Conservation (phyloP, 2,329 filamentous ascomycete species). For the Aspergillus transmontanensis region DNA sequence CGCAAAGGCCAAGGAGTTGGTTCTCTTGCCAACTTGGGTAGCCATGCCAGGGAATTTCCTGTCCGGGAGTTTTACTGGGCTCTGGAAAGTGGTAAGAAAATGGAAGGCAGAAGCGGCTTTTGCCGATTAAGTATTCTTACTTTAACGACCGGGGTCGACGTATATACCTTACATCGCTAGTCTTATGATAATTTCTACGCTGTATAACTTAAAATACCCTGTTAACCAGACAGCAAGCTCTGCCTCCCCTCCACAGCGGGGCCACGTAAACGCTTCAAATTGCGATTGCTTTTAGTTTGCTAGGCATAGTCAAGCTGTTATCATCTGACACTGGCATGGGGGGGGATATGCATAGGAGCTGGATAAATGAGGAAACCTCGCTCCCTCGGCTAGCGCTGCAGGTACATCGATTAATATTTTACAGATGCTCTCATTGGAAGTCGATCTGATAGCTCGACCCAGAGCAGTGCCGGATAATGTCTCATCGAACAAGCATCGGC, state of each 20-base stretch:
- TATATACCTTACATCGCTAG: neutral
- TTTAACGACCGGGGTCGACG: neutral
- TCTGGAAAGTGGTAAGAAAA: neutral
- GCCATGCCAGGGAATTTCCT: neutral
- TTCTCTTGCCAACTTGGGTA: conserved; percentile 15
- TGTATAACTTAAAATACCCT: neutral
- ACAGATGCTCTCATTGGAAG: neutral
- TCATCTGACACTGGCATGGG: neutral
- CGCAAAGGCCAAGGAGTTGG: conserved; percentile 26
- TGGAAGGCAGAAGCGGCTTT: neutral
- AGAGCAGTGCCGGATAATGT: neutral
- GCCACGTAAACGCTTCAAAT: neutral
- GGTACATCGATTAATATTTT: neutral
- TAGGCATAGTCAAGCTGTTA: neutral
- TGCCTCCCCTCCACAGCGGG: neutral
- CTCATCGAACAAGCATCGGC: neutral
- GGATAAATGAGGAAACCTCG: too few relatives aligned
- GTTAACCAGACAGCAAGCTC: neutral
- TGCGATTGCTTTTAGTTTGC: neutral
- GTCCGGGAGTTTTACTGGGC: neutral
- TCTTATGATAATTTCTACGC: neutral
- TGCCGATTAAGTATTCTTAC: neutral
- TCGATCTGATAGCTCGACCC: neutral
- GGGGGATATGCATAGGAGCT: too few relatives aligned
- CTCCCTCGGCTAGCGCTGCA: neutral